A percentile compares a stretch with the other conserved stretches of the same genome.
Evolutionary conservation across 2,329 filamentous ascomycete species (phyloP).

Genomic region (Sclerotinia sclerotiorum): DNA sequence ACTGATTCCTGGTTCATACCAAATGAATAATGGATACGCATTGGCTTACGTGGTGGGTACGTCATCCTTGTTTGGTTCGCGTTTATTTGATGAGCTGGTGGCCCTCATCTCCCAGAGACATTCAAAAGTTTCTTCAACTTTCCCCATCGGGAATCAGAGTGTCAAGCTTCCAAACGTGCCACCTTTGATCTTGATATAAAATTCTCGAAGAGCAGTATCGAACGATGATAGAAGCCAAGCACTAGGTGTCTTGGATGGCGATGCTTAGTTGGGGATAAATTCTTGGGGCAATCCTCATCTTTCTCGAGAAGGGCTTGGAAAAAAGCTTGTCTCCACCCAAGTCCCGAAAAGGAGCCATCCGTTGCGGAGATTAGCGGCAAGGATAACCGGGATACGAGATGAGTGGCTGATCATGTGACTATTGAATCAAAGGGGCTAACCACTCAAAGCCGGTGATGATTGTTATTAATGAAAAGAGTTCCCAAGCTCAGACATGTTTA

Average conservation of each 20-base stretch:
- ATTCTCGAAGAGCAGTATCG: background rate
- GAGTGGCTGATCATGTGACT: background rate
- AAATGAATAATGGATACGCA: conserved; percentile 22
- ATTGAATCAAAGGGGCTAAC: background rate
- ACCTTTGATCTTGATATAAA: conserved; percentile 11
- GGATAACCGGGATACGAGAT: background rate
- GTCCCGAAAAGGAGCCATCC: background rate
- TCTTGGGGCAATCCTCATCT: background rate
- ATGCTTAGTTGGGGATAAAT: conserved; percentile 7
- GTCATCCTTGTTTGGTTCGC: conserved; percentile 22
- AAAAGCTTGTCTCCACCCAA: conserved; percentile 22
- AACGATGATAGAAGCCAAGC: conserved; percentile 18
- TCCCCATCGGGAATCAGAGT: background rate
- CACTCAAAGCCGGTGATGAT: background rate
- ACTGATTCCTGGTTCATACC: background rate
- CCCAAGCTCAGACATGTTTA: background rate
- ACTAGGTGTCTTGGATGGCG: conserved; percentile 16
- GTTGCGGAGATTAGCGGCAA: conserved; percentile 9
- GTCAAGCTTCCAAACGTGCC: background rate
- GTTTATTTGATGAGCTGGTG: background rate
- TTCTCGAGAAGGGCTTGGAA: background rate
- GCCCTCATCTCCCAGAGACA: conserved; percentile 21
- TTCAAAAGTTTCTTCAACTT: background rate
- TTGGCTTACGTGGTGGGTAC: conserved; percentile 19
- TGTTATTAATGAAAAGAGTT: background rate